phyloP scores from a whole-genome alignment of 345 rosid genomes.

The Punica granatum region DNA sequence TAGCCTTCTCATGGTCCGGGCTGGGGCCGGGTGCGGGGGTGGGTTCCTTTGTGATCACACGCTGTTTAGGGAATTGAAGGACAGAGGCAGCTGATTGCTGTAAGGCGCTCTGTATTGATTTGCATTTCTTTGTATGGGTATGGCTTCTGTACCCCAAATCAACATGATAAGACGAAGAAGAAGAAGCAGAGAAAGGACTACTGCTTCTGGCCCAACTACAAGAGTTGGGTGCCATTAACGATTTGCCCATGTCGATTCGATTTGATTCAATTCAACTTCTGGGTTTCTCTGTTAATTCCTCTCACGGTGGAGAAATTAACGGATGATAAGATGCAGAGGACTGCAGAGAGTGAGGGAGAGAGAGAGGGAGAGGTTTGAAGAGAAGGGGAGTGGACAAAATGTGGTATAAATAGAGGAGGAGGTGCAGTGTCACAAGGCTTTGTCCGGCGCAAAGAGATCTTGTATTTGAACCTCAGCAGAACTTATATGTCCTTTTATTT shows the following conservation, averaged over 20 bases:
- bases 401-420: background rate
- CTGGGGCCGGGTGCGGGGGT: slow-evolving; percentile 3
- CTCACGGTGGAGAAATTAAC: background rate
- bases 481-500: no score
- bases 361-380: slow-evolving; percentile 4
- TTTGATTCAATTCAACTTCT: background rate
- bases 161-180: slow-evolving; percentile 2
- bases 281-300: background rate
- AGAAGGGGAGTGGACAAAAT: background rate
- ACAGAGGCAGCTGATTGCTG: slow-evolving; percentile 40
- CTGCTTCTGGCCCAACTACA: slow-evolving; percentile 14
- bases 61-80: slow-evolving; percentile 43
- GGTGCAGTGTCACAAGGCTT: no score
- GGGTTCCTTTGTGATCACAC: slow-evolving; percentile 22
- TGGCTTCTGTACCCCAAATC: slow-evolving; percentile 21
- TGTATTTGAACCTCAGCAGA: no score
- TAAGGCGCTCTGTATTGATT: slow-evolving; percentile 16
- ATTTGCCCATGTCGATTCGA: slow-evolving; percentile 32
- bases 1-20: slow-evolving; percentile 1
- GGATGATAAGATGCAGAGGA: slow-evolving; percentile 1
- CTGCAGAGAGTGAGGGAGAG: background rate
- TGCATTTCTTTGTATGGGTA: slow-evolving; percentile 13
- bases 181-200: background rate
- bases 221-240: slow-evolving; percentile 22
- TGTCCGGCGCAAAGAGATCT: no score